Evolutionary conservation across 768 basidiomycete genomes (phyloP), one percentile per base, ranked within the genome.

Genomic region (Galerina sulciceps): DNA sequence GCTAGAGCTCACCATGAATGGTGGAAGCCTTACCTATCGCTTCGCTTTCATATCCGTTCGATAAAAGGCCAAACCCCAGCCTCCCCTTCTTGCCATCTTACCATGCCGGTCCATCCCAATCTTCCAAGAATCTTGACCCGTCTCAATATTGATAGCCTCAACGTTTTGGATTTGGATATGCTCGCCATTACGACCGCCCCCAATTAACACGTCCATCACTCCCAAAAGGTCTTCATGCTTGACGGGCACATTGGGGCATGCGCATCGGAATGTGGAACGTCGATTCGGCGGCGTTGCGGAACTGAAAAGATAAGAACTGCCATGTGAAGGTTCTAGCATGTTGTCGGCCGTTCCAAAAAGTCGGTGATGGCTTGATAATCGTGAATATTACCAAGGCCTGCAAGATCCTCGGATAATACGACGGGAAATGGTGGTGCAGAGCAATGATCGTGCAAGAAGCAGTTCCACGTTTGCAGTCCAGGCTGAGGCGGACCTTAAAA

Each of bases 31-130:
- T 17, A 62, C 65, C 56, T 22, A 42, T 42, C 6, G 13, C 23
- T 17, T 15, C 15, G 18, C n/a, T n/a, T n/a, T n/a, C n/a, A 57
- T 46, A 59, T 64, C 61, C 18, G 66, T 53, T 1, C 58, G 40
- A 45, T 55, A 65, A 1, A 55, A 54, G 18, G 55, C 51, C 62
- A 63, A 57, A n/a, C n/a, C n/a, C n/a, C n/a, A n/a, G n/a, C n/a
- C n/a, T n/a, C n/a, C n/a, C n/a, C n/a, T n/a, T n/a, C n/a, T n/a
- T n/a, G n/a, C 61, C 60, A 57, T 62, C 44, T 42, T 70, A 50
- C 51, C 52, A 46, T 55, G 54, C 57, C 64, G 61, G 58, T 50
- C 47, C 62, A 55, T 60, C 10, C 55, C 59, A 58, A 63, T 65
- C 53, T 58, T 65, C 61, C 65, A 65, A 10, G 53, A 31, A 4